Conservation (phyloP, 2,329 filamentous ascomycete species). For the Microcyclospora tardicrescens region DNA sequence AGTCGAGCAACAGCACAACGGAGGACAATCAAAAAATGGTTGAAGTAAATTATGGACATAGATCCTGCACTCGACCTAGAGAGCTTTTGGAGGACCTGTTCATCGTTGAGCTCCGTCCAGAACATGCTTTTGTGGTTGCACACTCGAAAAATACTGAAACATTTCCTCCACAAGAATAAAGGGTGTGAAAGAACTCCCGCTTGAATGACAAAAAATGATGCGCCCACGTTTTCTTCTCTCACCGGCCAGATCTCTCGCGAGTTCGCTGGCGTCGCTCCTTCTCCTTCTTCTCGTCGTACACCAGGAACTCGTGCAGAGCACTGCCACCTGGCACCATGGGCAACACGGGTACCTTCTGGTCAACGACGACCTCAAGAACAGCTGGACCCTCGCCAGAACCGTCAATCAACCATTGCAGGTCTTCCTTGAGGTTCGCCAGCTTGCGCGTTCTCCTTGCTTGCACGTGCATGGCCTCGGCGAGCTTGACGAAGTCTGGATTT, state of each 20-base stretch:
- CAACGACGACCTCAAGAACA: constrained; percentile 80
- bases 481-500: constrained; percentile 93
- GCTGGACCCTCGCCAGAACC: constrained; percentile 66
- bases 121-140: too few species aligned
- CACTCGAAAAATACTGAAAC: too few species aligned
- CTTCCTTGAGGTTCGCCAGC: constrained; percentile 63
- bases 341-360: constrained; percentile 82
- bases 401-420: constrained; percentile 77
- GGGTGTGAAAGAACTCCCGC: too few species aligned
- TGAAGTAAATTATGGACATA: too few species aligned
- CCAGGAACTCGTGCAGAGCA: constrained; percentile 82
- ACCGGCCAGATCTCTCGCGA: constrained; percentile 25
- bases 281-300: constrained; percentile 58
- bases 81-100: too few species aligned
- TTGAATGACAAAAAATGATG: too few species aligned
- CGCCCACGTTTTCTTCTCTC: neutral
- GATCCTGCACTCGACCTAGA: too few species aligned
- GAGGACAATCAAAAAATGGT: too few species aligned
- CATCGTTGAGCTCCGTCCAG: too few species aligned
- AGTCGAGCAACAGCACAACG: too few species aligned
- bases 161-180: too few species aligned
- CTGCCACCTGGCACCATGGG: constrained; percentile 90
- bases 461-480: constrained; percentile 82
- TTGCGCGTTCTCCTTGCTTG: constrained; percentile 59
- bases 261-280: constrained; percentile 26